These are phyloP conservation scores for Cytospora piceicola DNA, from an alignment of 2,329 filamentous ascomycete genomes.

Conservation along the genomic window DNA sequence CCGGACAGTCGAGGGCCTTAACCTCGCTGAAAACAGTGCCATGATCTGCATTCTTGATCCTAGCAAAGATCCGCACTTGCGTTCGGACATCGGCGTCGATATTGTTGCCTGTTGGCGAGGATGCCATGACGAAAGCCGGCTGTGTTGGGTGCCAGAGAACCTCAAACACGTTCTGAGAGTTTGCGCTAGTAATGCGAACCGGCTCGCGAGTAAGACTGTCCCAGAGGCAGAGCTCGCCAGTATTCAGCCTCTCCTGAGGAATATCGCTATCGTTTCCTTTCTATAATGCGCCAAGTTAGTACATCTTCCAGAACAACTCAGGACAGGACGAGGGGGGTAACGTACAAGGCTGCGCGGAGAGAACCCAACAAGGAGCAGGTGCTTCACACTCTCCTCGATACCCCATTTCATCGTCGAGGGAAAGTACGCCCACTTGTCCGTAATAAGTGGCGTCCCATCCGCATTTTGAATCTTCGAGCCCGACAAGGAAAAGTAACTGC, in stretches of 20 bases:
- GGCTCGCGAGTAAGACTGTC: conserved; percentile 50
- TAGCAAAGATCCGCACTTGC: conserved; percentile 59
- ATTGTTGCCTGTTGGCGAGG: conserved; percentile 54
- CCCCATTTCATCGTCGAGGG: conserved; percentile 69
- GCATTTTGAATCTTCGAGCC: conserved; percentile 43
- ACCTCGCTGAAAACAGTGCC: conserved; percentile 48
- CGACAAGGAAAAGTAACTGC: conserved; percentile 46
- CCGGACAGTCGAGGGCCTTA: conserved; percentile 62
- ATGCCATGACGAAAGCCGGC: conserved; percentile 60
- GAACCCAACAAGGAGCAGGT: conserved; percentile 64
- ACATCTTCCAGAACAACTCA: background rate
- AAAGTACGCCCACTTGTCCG: conserved; percentile 63
- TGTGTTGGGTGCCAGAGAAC: conserved; percentile 64
- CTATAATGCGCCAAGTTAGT: background rate
- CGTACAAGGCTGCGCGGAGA: conserved; percentile 56
- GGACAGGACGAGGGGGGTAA: background rate
- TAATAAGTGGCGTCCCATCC: conserved; percentile 38
- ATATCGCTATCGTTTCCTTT: conserved; percentile 60
- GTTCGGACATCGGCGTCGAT: conserved; percentile 52
- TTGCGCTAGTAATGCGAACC: conserved; percentile 54
- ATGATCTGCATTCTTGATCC: conserved; percentile 34
- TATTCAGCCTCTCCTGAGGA: conserved; percentile 59
- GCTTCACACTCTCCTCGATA: conserved; percentile 45
- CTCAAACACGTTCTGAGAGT: conserved; percentile 66
- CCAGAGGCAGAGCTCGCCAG: conserved; percentile 65